Conservation (phyloP, 371 early-diverging fungal genomes). For the Rhizoclosmatium hyalinum region DNA sequence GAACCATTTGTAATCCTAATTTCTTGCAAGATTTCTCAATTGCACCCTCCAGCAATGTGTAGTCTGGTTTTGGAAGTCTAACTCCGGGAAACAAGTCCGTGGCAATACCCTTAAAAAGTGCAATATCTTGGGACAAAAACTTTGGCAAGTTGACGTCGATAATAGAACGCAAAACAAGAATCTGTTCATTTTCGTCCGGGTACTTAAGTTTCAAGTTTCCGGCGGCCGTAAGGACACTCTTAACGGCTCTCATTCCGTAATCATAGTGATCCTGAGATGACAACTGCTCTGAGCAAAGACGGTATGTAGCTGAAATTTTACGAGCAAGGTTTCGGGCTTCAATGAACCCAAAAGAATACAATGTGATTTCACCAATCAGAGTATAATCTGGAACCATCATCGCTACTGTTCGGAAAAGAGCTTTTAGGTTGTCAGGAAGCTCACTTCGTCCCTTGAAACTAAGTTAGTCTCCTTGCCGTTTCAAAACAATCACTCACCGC, state of each 20-base stretch:
- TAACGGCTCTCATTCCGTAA: constrained; percentile 72
- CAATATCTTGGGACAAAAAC: constrained; percentile 66
- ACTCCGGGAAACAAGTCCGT: constrained; percentile 67
- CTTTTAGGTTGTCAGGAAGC: constrained; percentile 68
- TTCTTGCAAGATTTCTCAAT: constrained; percentile 51
- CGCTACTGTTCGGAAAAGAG: constrained; percentile 64
- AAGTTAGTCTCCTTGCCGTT: not conserved
- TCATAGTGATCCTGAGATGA: constrained; percentile 66
- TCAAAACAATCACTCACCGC: constrained; percentile 31
- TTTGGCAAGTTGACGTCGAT: constrained; percentile 68
- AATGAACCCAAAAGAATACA: constrained; percentile 66
- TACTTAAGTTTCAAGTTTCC: constrained; percentile 68
- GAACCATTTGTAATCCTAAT: constrained; percentile 53
- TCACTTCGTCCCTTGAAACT: constrained; percentile 56
- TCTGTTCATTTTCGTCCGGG: constrained; percentile 60
- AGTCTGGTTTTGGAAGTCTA: constrained; percentile 62
- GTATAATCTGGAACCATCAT: constrained; percentile 71
- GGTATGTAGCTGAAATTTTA: constrained; percentile 61
- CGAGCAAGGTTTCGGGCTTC: constrained; percentile 60
- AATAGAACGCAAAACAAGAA: constrained; percentile 60
- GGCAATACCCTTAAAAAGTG: constrained; percentile 62
- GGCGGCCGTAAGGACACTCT: constrained; percentile 64
- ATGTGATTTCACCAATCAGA: constrained; percentile 61
- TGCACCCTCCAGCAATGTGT: constrained; percentile 51
- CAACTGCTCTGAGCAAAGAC: constrained; percentile 64